These are phyloP conservation scores for Aspergillus novoparasiticus DNA, from an alignment of 2,329 filamentous ascomycete genomes.

Conservation along the genomic window DNA sequence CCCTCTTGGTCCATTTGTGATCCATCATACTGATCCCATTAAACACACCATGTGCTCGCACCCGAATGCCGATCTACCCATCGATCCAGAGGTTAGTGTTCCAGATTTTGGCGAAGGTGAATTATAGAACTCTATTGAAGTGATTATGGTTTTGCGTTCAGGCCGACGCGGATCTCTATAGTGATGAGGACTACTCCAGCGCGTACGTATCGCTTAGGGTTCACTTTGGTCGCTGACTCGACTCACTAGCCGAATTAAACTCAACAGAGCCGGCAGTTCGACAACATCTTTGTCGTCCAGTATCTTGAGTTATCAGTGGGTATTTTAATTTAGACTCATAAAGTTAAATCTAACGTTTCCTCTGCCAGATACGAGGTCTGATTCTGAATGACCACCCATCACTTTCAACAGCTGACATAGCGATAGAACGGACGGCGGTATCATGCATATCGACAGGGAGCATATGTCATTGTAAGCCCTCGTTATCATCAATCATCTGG, in stretches of 20 bases:
- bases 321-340: neutral
- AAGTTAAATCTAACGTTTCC: neutral
- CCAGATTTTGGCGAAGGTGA: neutral
- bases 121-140: neutral
- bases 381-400: neutral
- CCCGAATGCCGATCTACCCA: neutral
- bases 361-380: slow-evolving; percentile 16
- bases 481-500: neutral
- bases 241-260: neutral
- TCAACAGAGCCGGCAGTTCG: slow-evolving; percentile 14
- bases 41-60: neutral
- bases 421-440: slow-evolving; percentile 29
- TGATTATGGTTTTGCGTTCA: neutral
- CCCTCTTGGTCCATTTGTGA: neutral
- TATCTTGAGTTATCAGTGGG: slow-evolving; percentile 23
- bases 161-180: slow-evolving; percentile 12
- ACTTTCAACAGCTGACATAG: neutral
- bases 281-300: slow-evolving; percentile 21
- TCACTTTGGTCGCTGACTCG: neutral
- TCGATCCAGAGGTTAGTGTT: neutral
- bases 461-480: slow-evolving; percentile 24
- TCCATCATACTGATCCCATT: neutral
- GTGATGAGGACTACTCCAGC: slow-evolving; percentile 13
- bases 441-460: slow-evolving; percentile 26
- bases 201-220: slow-evolving; percentile 6